Evolutionary conservation across 139 green algal genomes (phyloP).

Genomic region (Tetradesmus obliquus): DNA sequence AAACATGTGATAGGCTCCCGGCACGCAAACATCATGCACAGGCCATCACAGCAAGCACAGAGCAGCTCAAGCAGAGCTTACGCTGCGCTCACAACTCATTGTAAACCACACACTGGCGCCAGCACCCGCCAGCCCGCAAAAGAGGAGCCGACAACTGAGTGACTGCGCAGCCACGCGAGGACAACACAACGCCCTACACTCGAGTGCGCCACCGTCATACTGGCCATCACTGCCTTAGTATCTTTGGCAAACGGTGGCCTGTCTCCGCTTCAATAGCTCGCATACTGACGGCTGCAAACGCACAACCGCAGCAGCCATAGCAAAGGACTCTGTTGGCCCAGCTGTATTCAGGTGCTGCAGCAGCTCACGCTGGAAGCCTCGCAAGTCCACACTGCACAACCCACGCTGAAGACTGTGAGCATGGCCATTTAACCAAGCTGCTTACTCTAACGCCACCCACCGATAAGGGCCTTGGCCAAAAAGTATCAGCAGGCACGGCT

Average conservation of each 20-base stretch:
- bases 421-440: not conserved
- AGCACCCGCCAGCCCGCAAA: not conserved
- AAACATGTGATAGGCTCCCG: not conserved
- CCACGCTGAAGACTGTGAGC: not conserved
- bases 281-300: not conserved
- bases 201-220: not conserved
- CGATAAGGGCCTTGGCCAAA: not conserved
- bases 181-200: not conserved
- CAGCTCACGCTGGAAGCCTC: not conserved
- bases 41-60: not conserved
- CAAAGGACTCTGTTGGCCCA: not conserved
- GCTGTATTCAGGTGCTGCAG: not conserved
- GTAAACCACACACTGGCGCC: too few species aligned
- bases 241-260: not conserved
- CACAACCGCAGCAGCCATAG: not conserved
- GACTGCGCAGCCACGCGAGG: not conserved
- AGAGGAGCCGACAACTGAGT: not conserved
- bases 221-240: not conserved
- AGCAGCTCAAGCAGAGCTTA: not conserved
- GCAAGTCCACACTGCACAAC: not conserved
- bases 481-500: not conserved
- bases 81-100: not conserved
- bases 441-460: not conserved
- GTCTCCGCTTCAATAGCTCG: not conserved
- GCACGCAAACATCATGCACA: not conserved